A percentile compares a stretch with the other conserved stretches of the same genome.
These are phyloP conservation scores for Macrocystidia cucumis DNA, from an alignment of 1,284 basidiomycete species.

Conservation along the genomic window DNA sequence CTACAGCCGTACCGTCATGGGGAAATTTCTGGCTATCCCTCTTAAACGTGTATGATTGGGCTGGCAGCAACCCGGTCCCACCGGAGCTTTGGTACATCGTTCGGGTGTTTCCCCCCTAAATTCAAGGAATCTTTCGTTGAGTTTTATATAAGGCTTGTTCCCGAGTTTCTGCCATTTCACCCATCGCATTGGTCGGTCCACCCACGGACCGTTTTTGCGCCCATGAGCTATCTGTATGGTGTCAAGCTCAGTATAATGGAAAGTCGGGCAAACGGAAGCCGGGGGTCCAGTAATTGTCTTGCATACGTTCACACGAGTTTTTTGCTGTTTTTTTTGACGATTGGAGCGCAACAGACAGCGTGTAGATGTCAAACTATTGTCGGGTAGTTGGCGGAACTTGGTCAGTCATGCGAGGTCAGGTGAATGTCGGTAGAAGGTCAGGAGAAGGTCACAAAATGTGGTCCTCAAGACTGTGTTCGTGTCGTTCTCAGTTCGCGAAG, in stretches of 20 bases:
- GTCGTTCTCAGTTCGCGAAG: too few species aligned
- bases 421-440: too few species aligned
- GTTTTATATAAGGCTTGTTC: slow-evolving; percentile 89
- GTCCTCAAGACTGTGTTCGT: too few species aligned
- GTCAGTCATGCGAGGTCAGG: too few species aligned
- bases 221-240: slow-evolving; percentile 89
- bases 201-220: slow-evolving; percentile 84
- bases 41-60: slow-evolving; percentile 94
- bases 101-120: slow-evolving; percentile 1
- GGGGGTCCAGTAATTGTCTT: too few species aligned
- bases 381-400: too few species aligned
- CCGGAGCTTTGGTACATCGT: slow-evolving; percentile 81
- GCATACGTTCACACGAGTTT: too few species aligned
- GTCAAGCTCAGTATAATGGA: slow-evolving; percentile 70
- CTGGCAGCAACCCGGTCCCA: slow-evolving; percentile 88
- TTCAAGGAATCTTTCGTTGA: slow-evolving; percentile 3
- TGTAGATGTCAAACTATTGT: too few species aligned
- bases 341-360: too few species aligned
- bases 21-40: slow-evolving; percentile 98
- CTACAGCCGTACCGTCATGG: slow-evolving; percentile 83
- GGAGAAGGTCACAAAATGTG: too few species aligned
- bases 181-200: slow-evolving; percentile 99
- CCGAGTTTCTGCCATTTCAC: slow-evolving; percentile 90
- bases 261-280: too few species aligned
- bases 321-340: too few species aligned